A percentile compares a stretch with the other conserved stretches of the same genome.
Evolutionary conservation across 495 filamentous ascomycete species (phyloP).

Genomic region (Cercophora sp.): DNA sequence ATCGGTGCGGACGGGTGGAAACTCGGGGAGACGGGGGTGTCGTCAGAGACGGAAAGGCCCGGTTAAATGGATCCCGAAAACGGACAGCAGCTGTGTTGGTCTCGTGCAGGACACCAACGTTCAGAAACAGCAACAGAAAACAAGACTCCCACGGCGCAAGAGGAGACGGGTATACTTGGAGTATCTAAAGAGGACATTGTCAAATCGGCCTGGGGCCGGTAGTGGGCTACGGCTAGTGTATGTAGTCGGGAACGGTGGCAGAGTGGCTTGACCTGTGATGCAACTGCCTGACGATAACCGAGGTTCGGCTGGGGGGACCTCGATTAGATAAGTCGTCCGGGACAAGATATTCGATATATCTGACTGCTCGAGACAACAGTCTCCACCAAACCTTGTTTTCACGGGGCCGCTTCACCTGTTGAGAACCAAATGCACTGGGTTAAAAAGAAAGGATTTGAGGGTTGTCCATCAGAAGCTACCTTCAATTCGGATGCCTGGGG

Average conservation of each 20-base stretch:
- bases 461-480: too few relatives aligned
- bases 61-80: constrained; percentile 1
- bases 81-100: background rate
- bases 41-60: background rate
- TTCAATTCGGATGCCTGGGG: too few relatives aligned
- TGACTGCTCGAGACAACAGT: too few relatives aligned
- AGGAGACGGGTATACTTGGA: background rate
- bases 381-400: too few relatives aligned
- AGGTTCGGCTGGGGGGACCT: constrained; percentile 11
- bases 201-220: constrained; percentile 1
- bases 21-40: background rate
- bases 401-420: too few relatives aligned
- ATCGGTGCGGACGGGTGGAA: background rate
- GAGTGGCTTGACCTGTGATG: constrained; percentile 3
- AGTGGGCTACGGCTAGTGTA: constrained; percentile 1
- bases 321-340: too few relatives aligned
- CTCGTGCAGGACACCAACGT: background rate
- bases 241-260: background rate
- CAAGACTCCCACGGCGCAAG: background rate
- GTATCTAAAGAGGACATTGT: constrained; percentile 5
- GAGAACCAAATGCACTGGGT: too few relatives aligned
- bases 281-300: constrained; percentile 6
- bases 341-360: too few relatives aligned
- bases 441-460: too few relatives aligned
- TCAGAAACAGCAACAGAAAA: background rate